phyloP scores from a whole-genome alignment of 768 basidiomycete species.

The Imleria badia region DNA sequence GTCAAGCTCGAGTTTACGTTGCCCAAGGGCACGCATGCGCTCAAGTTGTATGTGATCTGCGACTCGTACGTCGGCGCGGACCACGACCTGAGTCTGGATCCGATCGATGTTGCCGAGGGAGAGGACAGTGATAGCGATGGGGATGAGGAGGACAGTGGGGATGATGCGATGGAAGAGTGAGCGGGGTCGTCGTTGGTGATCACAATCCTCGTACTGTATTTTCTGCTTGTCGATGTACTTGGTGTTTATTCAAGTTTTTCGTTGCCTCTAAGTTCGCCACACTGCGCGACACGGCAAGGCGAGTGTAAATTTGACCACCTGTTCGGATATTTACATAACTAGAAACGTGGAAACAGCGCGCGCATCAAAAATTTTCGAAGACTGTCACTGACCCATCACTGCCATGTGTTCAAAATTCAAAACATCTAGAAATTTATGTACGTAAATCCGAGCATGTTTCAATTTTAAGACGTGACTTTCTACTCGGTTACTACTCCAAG shows the following conservation, averaged over 20 bases:
- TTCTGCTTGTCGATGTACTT: background rate
- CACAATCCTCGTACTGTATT: background rate
- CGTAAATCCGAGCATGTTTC: too few relatives aligned
- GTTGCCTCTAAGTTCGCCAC: background rate
- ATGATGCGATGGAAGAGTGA: slow-evolving; percentile 56
- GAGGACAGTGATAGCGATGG: slow-evolving; percentile 84
- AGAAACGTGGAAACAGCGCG: too few relatives aligned
- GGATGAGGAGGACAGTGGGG: slow-evolving; percentile 61
- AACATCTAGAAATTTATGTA: too few relatives aligned
- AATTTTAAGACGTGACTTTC: too few relatives aligned
- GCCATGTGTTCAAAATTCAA: too few relatives aligned
- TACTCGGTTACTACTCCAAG: too few relatives aligned
- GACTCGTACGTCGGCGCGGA: slow-evolving; percentile 92
- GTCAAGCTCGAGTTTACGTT: slow-evolving; percentile 90
- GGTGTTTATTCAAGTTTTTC: background rate
- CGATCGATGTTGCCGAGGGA: slow-evolving; percentile 86
- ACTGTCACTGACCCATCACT: too few relatives aligned
- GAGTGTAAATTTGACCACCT: too few relatives aligned
- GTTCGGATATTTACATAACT: too few relatives aligned
- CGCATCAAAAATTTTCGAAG: too few relatives aligned
- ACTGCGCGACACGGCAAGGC: too few relatives aligned
- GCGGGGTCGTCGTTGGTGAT: background rate
- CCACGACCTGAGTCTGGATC: slow-evolving; percentile 82
- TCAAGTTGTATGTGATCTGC: slow-evolving; percentile 90
- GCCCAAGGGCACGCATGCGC: slow-evolving; percentile 75